Evolutionary conservation across 495 filamentous ascomycete genomes (phyloP).

Genomic region (Viridothelium virens): DNA sequence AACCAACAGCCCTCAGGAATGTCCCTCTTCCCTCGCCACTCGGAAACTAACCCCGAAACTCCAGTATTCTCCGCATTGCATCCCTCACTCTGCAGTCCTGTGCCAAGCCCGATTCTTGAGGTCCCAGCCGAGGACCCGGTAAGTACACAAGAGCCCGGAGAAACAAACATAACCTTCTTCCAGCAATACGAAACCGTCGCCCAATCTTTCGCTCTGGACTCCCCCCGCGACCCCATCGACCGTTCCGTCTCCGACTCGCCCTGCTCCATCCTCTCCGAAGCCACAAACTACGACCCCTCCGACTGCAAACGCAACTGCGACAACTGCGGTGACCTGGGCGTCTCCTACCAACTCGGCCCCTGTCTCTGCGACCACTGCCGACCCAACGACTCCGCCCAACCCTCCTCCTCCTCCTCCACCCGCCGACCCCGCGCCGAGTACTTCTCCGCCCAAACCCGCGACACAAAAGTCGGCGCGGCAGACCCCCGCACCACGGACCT

Average conservation of each 20-base stretch:
- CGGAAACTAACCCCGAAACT: too few relatives aligned
- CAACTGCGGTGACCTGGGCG: not conserved
- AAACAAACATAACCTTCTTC: not conserved
- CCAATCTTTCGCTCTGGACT: not conserved
- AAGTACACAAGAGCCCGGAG: not conserved
- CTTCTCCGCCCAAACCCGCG: not conserved
- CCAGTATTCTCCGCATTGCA: too few relatives aligned
- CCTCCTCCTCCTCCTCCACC: not conserved
- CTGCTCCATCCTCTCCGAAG: conserved; percentile 1
- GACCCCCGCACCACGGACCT: too few relatives aligned
- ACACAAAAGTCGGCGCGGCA: not conserved
- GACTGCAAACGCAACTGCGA: not conserved
- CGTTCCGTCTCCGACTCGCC: not conserved
- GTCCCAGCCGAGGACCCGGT: too few relatives aligned
- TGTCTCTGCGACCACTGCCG: not conserved
- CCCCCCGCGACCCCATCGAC: not conserved
- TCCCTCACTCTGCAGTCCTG: too few relatives aligned
- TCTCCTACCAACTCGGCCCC: not conserved
- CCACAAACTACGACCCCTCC: not conserved
- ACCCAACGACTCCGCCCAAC: not conserved
- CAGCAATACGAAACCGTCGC: not conserved
- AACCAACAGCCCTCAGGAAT: not conserved
- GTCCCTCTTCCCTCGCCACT: not conserved
- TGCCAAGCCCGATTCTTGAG: too few relatives aligned
- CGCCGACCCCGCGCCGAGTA: not conserved